A percentile compares a stretch with the other conserved stretches of the same genome.
Conservation (phyloP, 2,329 filamentous ascomycete species). For the Aspergillus ustus region DNA sequence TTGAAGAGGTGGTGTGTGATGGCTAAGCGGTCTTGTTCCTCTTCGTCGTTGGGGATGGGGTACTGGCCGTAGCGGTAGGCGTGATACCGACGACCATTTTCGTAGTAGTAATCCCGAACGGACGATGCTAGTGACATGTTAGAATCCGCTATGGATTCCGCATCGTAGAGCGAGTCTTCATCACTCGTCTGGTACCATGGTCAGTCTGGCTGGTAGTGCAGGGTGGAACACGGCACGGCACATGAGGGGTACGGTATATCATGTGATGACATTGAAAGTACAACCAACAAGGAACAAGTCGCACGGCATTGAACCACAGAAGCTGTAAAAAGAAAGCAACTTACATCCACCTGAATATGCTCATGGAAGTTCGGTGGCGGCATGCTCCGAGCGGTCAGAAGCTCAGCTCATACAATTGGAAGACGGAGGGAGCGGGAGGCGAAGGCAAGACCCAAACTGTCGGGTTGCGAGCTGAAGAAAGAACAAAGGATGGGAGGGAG, state of each 20-base stretch:
- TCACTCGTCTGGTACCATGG: conserved; percentile 36
- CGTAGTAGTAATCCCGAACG: conserved; percentile 42
- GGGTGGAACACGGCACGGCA: not conserved
- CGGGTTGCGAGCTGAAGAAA: conserved; percentile 6
- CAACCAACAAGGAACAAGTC: not conserved
- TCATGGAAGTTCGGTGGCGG: conserved; percentile 35
- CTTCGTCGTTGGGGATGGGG: conserved; percentile 49
- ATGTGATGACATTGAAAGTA: not conserved
- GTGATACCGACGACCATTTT: conserved; percentile 51
- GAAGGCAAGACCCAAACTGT: conserved; percentile 13
- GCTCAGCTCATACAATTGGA: conserved; percentile 6
- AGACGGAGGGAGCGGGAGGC: conserved; percentile 2
- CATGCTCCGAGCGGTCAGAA: conserved; percentile 25
- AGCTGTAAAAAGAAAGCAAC: conserved; percentile 13
- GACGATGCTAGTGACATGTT: conserved; percentile 47
- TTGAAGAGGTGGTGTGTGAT: conserved; percentile 47
- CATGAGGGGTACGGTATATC: conserved; percentile 1
- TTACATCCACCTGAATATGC: conserved; percentile 42
- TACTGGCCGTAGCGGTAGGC: conserved; percentile 49
- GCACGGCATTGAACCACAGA: not conserved
- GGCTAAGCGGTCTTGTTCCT: conserved; percentile 49
- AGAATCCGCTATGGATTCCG: conserved; percentile 44
- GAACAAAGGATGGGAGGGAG: conserved; percentile 1
- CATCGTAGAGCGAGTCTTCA: conserved; percentile 39
- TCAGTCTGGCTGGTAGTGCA: not conserved